Conservation (phyloP, 306 rosid species). For the Corylus avellana region DNA sequence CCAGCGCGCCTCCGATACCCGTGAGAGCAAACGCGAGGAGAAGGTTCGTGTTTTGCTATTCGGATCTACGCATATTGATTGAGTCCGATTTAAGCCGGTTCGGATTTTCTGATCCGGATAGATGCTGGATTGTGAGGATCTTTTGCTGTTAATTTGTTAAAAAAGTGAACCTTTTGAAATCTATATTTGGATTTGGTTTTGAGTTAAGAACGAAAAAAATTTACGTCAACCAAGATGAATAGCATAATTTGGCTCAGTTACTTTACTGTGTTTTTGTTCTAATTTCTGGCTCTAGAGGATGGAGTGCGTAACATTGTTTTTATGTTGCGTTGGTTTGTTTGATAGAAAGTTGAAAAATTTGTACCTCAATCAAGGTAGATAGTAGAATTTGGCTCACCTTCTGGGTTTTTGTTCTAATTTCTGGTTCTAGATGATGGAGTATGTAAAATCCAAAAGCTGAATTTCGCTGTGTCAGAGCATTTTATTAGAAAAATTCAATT, state of each 20-base stretch:
- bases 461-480: neutral
- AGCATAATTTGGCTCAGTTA: neutral
- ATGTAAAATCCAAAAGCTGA: neutral
- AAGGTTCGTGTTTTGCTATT: slow-evolving; percentile 47
- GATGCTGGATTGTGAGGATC: neutral
- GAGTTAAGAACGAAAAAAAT: neutral
- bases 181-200: neutral
- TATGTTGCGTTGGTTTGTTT: too few relatives aligned
- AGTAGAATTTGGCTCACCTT: neutral
- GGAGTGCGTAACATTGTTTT: neutral
- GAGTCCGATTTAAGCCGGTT: neutral
- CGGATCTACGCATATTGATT: neutral
- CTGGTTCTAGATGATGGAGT: neutral
- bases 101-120: neutral
- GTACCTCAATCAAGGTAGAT: neutral
- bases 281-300: neutral
- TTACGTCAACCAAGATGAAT: neutral
- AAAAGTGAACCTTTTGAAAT: neutral
- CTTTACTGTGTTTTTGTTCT: neutral
- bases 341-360: too few relatives aligned
- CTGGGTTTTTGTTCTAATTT: neutral
- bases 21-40: slow-evolving; percentile 90
- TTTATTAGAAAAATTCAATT: neutral
- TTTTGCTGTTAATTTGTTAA: neutral
- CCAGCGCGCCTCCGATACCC: slow-evolving; percentile 56